Evolutionary conservation across 1,284 basidiomycete genomes (phyloP).

Genomic region (Ganoderma meredithae): DNA sequence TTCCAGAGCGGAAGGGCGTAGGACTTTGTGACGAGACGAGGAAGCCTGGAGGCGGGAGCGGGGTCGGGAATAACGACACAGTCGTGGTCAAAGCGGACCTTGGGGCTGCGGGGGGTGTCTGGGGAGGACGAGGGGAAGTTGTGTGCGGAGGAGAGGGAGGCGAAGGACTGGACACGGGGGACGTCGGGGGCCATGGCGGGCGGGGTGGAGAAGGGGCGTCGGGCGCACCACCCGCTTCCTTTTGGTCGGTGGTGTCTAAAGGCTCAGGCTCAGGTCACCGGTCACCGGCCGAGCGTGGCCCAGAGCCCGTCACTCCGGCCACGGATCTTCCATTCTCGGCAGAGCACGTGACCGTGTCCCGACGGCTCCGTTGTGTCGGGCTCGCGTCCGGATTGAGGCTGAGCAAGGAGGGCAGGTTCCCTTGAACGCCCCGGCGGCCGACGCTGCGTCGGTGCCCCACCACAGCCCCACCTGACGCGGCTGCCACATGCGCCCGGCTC

Average conservation of each 20-base stretch:
- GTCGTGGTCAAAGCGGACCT: conserved; percentile 66
- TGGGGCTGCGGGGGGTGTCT: conserved; percentile 26
- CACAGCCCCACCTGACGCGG: not conserved
- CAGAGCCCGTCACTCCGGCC: conserved; percentile 11
- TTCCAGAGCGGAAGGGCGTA: conserved; percentile 72
- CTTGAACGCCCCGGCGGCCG: too few relatives aligned
- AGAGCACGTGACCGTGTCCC: conserved; percentile 30
- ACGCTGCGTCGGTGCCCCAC: not conserved
- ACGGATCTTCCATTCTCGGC: conserved; percentile 13
- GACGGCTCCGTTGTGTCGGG: conserved; percentile 22
- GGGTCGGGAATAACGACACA: conserved; percentile 72
- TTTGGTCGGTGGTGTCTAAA: not conserved
- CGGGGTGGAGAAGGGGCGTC: conserved; percentile 11
- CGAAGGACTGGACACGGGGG: conserved; percentile 27
- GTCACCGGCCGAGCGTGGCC: not conserved
- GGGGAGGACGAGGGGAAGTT: conserved; percentile 5
- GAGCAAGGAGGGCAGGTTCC: too few relatives aligned
- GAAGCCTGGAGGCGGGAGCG: conserved; percentile 47
- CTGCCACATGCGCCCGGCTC: not conserved
- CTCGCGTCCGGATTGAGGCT: too few relatives aligned
- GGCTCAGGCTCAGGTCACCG: not conserved
- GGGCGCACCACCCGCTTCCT: not conserved
- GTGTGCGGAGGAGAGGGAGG: conserved; percentile 24
- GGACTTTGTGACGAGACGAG: conserved; percentile 62
- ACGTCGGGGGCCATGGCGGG: conserved; percentile 25